Conservation (phyloP, 1,284 basidiomycete species). For the Heterobasidion irregulare region DNA sequence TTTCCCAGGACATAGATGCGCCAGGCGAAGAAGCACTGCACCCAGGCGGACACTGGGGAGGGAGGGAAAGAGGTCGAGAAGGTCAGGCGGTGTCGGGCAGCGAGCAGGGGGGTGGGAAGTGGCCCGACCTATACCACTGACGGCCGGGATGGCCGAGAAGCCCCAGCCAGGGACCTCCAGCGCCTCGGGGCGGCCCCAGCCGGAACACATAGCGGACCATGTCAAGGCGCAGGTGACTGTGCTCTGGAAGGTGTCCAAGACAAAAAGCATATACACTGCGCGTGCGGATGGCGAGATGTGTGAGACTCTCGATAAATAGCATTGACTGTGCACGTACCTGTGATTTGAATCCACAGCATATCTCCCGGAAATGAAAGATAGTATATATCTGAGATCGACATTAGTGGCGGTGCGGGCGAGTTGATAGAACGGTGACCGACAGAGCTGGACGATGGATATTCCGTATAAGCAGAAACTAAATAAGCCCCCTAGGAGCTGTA, state of each 20-base stretch:
- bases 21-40: conserved; percentile 10
- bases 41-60: conserved; percentile 5
- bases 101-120: too few species aligned
- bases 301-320: too few species aligned
- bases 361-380: too few species aligned
- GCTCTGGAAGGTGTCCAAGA: conserved; percentile 8
- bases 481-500: background rate
- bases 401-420: background rate
- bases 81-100: too few species aligned
- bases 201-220: conserved; percentile 7
- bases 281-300: too few species aligned
- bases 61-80: background rate
- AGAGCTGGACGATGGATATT: background rate
- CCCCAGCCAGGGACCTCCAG: conserved; percentile 7
- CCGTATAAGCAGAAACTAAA: conserved; percentile 3
- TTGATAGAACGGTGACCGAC: background rate
- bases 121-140: background rate
- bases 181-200: conserved; percentile 7
- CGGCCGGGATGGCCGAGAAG: conserved; percentile 4
- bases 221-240: conserved; percentile 8
- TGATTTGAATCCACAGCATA: background rate
- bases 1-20: conserved; percentile 3
- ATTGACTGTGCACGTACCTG: background rate
- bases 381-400: background rate
- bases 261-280: background rate